Base-by-base conservation (phyloP, 1,284 basidiomycete species). In the Austroboletus niveus region DNA sequence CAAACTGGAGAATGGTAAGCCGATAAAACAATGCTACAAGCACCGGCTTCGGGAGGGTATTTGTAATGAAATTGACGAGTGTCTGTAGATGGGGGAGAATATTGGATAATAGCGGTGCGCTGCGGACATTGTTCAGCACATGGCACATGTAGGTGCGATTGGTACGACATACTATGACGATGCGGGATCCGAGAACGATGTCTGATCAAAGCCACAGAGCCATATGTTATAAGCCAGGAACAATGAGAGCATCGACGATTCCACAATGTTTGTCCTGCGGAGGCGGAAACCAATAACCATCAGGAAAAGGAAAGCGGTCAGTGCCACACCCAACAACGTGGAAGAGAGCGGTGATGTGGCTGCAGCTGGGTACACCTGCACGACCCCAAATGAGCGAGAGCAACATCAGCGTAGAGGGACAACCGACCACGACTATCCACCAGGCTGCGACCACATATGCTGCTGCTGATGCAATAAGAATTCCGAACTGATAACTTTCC, bases 191-290 rank as follows among this genome's bases (percentile, higher is more conserved):
- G 81, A 81, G 58, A 82, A 81, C 2, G 84, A 81, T 47, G 80
- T 77, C 58, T 82, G 80, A 64, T 87, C 85, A 55, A 88, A 82
- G 11, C 88, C 88, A 62, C 88, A 89, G 38, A 91, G 75, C 88
- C 87, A 92, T 41, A 91, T 79, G 58, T 89, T 92, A 68, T 90
- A 94, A 14, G 91, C 89, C 34, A 95, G 80, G 66, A 94, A 92
- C 41, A 94, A 75, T 4, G 92, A 87, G 40, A 96, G 81, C 42
- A 90, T 84, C 14, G 87, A 86, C 3, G 94, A 94, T 69, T 98
- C 94, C 53, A 98, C 88, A 40, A 96, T 89, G 61, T 95, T 97
- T 43, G 94, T 97, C 47, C 92, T 80, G 50, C 92, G 82, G 54
- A 94, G 70, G 11, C 82, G 84, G 69, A 98, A 96, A 6, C 92